A percentile compares a stretch with the other conserved stretches of the same genome.
Evolutionary conservation across 768 basidiomycete species (phyloP).

Genomic region (Russula sp.): DNA sequence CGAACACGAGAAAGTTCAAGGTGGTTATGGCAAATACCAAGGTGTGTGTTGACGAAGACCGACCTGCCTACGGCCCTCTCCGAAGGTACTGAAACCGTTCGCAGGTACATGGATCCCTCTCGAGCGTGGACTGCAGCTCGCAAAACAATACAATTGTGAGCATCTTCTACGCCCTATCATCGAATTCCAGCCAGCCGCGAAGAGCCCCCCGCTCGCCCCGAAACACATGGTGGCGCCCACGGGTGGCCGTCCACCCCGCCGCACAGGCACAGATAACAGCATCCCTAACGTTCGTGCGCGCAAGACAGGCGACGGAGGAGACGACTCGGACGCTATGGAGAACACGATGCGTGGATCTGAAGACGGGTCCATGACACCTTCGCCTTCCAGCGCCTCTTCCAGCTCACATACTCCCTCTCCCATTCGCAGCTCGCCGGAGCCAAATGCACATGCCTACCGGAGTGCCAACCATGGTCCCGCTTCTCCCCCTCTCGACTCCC

Average conservation of each 20-base stretch:
- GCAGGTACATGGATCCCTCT: conserved; percentile 98
- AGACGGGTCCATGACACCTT: conserved; percentile 86
- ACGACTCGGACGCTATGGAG: conserved; percentile 53
- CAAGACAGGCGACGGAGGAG: conserved; percentile 41
- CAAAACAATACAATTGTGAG: conserved; percentile 93
- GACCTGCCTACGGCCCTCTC: background rate
- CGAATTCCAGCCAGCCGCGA: conserved; percentile 84
- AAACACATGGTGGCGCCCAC: conserved; percentile 87
- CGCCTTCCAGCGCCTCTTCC: conserved; percentile 77
- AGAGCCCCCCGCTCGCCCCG: conserved; percentile 91
- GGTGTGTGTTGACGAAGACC: conserved; percentile 45
- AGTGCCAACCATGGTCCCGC: conserved; percentile 37
- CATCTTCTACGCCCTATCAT: conserved; percentile 83
- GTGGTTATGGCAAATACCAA: conserved; percentile 99
- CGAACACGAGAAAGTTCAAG: conserved; percentile 98
- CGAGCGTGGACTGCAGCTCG: conserved; percentile 77
- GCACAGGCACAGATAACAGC: conserved; percentile 24
- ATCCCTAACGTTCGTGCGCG: conserved; percentile 43
- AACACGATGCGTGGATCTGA: conserved; percentile 69
- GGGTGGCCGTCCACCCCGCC: conserved; percentile 39
- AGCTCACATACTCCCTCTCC: conserved; percentile 94
- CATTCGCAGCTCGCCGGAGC: conserved; percentile 54
- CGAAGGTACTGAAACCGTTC: background rate
- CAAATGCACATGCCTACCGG: conserved; percentile 35
- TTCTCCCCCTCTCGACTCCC: conserved; percentile 32